Evolutionary conservation across 2,329 filamentous ascomycete genomes (phyloP).

Genomic region (Lojkania enalia): DNA sequence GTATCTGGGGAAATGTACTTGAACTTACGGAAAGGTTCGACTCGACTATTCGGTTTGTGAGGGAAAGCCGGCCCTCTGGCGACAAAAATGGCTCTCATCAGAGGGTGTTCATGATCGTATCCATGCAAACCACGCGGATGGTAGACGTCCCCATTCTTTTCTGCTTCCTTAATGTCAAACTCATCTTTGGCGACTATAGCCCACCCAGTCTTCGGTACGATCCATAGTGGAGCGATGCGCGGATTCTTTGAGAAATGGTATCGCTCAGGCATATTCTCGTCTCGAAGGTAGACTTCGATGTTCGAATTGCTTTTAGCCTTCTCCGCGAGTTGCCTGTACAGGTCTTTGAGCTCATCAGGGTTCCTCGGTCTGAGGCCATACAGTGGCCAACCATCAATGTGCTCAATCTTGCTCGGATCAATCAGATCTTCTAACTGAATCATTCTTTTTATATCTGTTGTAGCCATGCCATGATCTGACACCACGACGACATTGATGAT

Average conservation of each 20-base stretch:
- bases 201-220: slow-evolving; percentile 90
- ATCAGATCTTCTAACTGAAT: slow-evolving; percentile 90
- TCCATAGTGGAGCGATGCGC: slow-evolving; percentile 92
- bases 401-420: slow-evolving; percentile 74
- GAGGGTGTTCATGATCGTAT: slow-evolving; percentile 90
- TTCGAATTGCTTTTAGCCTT: slow-evolving; percentile 65
- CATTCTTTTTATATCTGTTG: slow-evolving; percentile 76
- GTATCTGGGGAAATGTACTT: background rate
- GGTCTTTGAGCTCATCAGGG: slow-evolving; percentile 62
- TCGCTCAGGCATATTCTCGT: slow-evolving; percentile 84
- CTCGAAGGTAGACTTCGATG: slow-evolving; percentile 84
- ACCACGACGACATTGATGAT: slow-evolving; percentile 97
- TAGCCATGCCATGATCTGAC: slow-evolving; percentile 98
- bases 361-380: slow-evolving; percentile 84
- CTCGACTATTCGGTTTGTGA: slow-evolving; percentile 75
- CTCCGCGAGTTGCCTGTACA: slow-evolving; percentile 63
- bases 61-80: slow-evolving; percentile 91
- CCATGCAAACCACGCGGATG: slow-evolving; percentile 85
- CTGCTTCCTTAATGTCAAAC: slow-evolving; percentile 71
- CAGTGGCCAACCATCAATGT: slow-evolving; percentile 92
- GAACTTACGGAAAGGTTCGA: slow-evolving; percentile 81
- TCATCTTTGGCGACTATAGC: slow-evolving; percentile 81
- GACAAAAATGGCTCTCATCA: slow-evolving; percentile 96
- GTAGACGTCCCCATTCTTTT: slow-evolving; percentile 68
- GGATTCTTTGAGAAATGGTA: slow-evolving; percentile 90